phyloP scores from a whole-genome alignment of 2,329 filamentous ascomycete genomes.

The Ophiocordyceps australis region DNA sequence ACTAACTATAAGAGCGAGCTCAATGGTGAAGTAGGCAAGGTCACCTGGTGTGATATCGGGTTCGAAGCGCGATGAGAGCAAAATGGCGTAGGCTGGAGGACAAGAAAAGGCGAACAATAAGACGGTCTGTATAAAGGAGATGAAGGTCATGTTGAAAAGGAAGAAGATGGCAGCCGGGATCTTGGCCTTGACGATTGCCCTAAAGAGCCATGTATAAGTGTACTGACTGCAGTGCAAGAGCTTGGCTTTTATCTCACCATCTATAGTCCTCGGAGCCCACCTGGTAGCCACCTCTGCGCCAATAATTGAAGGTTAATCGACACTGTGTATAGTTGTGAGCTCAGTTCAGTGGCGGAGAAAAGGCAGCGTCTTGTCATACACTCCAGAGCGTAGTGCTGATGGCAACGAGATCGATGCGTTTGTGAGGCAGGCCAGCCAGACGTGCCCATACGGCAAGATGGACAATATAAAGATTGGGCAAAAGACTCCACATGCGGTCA shows the following conservation, averaged over 20 bases:
- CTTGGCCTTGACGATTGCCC: slow-evolving; percentile 52
- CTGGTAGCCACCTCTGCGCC: slow-evolving; percentile 80
- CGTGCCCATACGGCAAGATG: slow-evolving; percentile 78
- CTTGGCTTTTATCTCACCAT: slow-evolving; percentile 45
- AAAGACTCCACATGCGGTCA: slow-evolving; percentile 77
- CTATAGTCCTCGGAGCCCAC: slow-evolving; percentile 89
- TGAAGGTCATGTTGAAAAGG: slow-evolving; percentile 78
- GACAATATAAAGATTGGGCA: slow-evolving; percentile 72
- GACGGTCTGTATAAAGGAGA: slow-evolving; percentile 65
- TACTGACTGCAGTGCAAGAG: background rate
- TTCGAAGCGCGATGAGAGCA: slow-evolving; percentile 52
- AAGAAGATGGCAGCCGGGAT: slow-evolving; percentile 53
- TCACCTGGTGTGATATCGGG: slow-evolving; percentile 25
- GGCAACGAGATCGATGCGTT: slow-evolving; percentile 54
- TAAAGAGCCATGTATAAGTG: slow-evolving; percentile 8
- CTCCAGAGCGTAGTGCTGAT: slow-evolving; percentile 62
- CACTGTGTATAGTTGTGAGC: background rate
- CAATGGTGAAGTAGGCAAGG: slow-evolving; percentile 23
- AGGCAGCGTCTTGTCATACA: too few relatives aligned
- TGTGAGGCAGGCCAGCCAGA: slow-evolving; percentile 49
- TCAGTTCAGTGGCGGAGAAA: too few relatives aligned
- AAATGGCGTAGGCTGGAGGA: slow-evolving; percentile 62
- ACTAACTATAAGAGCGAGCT: slow-evolving; percentile 33
- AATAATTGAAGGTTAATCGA: slow-evolving; percentile 91
- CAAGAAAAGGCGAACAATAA: slow-evolving; percentile 63